Evolutionary conservation across 208 protist species (phyloP).

Genomic region (Trypanosoma boissoni): DNA sequence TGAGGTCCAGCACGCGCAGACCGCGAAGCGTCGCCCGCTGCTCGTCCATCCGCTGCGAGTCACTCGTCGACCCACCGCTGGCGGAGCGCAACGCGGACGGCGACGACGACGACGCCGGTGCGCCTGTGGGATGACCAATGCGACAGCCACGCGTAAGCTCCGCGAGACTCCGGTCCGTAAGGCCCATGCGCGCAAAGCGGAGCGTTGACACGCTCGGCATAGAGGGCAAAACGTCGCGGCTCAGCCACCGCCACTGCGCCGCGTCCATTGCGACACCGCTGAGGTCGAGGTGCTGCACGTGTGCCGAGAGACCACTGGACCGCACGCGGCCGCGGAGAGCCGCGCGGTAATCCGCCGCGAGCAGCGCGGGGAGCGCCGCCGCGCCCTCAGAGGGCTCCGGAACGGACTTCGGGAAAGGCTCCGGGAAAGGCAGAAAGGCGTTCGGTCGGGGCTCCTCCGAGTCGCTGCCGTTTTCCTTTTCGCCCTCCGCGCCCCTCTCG

Average conservation of each 20-base stretch:
- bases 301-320: neutral
- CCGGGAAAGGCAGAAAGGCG: conserved; percentile 1
- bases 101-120: neutral
- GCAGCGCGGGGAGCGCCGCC: neutral
- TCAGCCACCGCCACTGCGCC: conserved; percentile 72
- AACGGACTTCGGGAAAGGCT: conserved; percentile 5
- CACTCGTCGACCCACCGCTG: too few relatives aligned
- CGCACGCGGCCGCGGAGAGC: conserved; percentile 15
- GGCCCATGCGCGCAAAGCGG: conserved; percentile 39
- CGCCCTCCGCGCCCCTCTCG: neutral
- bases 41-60: too few relatives aligned
- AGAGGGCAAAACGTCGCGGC: conserved; percentile 45
- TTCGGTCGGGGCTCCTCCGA: conserved; percentile 13
- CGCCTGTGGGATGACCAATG: neutral
- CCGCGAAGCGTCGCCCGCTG: conserved; percentile 18
- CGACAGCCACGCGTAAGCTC: conserved; percentile 46
- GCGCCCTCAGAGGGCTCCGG: too few relatives aligned
- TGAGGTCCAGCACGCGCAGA: conserved; percentile 66
- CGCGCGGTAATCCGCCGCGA: conserved; percentile 4
- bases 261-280: conserved; percentile 34
- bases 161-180: conserved; percentile 50
- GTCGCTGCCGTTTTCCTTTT: neutral
- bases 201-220: conserved; percentile 48
- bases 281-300: conserved; percentile 49
- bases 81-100: too few relatives aligned